Evolutionary conservation across 2,329 filamentous ascomycete species (phyloP).

Genomic region (Apiospora malaysiana): DNA sequence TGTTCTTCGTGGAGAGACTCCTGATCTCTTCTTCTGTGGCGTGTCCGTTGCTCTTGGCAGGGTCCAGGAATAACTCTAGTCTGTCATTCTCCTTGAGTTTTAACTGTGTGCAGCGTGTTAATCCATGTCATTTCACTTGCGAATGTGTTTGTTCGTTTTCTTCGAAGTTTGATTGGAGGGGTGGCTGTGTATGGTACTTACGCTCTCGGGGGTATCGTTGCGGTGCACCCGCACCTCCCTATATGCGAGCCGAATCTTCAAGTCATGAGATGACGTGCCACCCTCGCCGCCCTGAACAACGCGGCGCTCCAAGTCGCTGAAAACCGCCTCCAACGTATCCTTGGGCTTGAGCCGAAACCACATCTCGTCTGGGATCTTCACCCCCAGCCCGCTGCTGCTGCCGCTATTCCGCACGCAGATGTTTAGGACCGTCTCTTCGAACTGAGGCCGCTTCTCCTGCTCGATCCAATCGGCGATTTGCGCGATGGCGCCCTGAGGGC

Average conservation of each 20-base stretch:
- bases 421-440: not conserved
- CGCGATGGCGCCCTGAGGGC: not conserved
- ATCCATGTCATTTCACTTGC: no score
- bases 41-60: not conserved
- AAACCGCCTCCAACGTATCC: not conserved
- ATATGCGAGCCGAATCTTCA: not conserved
- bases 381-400: not conserved
- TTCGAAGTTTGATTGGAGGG: not conserved
- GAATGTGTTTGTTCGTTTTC: not conserved
- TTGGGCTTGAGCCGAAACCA: constrained; percentile 3
- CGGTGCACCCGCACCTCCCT: not conserved
- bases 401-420: not conserved
- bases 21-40: not conserved
- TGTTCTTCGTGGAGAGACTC: not conserved
- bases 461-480: constrained; percentile 1
- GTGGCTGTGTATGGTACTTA: not conserved
- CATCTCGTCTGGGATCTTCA: not conserved
- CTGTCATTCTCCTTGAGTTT: not conserved
- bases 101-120: not conserved
- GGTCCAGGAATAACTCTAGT: not conserved
- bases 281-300: no score
- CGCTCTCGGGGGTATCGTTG: not conserved
- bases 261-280: not conserved
- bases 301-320: not conserved
- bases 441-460: not conserved